phyloP scores from a whole-genome alignment of 2,329 filamentous ascomycete genomes.

The Aspergillus glaucus region DNA sequence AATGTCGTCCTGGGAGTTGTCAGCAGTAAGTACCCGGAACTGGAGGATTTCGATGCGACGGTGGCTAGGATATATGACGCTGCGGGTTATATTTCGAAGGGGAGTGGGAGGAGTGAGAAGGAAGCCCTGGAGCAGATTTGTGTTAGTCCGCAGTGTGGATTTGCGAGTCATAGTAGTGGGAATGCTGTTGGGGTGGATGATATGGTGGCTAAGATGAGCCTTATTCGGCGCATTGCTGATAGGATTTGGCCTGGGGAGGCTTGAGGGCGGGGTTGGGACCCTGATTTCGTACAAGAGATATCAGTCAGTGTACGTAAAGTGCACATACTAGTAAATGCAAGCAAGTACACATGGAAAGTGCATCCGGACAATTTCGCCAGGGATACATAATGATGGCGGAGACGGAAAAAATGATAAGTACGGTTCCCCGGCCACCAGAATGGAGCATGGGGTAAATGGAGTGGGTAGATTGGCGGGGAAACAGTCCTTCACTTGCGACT shows the following conservation, averaged over 20 bases:
- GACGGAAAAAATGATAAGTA: no score
- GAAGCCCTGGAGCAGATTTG: conserved; percentile 59
- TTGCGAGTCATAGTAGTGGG: conserved; percentile 53
- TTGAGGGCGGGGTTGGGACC: background rate
- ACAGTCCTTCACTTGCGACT: background rate
- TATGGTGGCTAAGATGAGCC: conserved; percentile 61
- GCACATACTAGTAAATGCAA: no score
- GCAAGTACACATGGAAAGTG: no score
- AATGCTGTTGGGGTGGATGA: conserved; percentile 59
- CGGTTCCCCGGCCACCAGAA: no score
- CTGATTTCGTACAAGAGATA: no score
- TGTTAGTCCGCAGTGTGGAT: conserved; percentile 62
- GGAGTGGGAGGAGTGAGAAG: conserved; percentile 53
- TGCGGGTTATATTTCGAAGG: conserved; percentile 60
- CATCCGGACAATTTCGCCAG: no score
- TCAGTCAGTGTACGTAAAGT: no score
- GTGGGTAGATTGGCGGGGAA: no score
- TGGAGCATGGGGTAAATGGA: background rate
- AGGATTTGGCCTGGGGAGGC: background rate
- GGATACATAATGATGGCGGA: no score
- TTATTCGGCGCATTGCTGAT: conserved; percentile 63
- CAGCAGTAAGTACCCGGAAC: conserved; percentile 51
- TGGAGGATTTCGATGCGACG: conserved; percentile 54
- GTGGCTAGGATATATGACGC: conserved; percentile 50
- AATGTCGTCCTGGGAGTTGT: conserved; percentile 55